Evolutionary conservation across 2,329 filamentous ascomycete species (phyloP).

Genomic region (Stenocarpella maydis): DNA sequence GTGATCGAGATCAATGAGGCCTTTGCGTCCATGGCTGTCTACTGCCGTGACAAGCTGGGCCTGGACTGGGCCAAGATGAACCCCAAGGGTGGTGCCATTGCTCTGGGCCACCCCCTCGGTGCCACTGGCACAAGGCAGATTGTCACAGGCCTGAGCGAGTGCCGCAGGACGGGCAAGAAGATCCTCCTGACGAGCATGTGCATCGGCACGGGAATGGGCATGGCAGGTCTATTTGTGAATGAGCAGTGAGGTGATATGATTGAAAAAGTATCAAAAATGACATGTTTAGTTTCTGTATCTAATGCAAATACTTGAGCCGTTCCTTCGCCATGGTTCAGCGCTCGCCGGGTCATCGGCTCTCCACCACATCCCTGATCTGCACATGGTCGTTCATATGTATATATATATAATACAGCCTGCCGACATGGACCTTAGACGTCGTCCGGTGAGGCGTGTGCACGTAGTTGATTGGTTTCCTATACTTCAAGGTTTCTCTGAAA

Average conservation of each 20-base stretch:
- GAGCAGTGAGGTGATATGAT: conserved; percentile 50
- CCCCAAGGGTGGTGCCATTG: conserved; percentile 81
- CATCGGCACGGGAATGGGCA: conserved; percentile 74
- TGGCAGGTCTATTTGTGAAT: conserved; percentile 73
- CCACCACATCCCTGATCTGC: not conserved
- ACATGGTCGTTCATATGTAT: no score
- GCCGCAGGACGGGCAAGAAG: conserved; percentile 86
- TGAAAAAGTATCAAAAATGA: not conserved
- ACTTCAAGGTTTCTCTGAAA: no score
- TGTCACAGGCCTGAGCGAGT: conserved; percentile 88
- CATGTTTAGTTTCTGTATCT: not conserved
- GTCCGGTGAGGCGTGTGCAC: not conserved
- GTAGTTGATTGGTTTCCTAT: not conserved
- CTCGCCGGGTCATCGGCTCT: not conserved
- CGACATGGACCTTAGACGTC: no score
- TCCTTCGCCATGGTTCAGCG: not conserved
- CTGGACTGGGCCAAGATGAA: conserved; percentile 82
- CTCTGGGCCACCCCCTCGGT: conserved; percentile 83
- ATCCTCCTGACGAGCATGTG: conserved; percentile 93
- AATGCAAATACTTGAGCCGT: not conserved
- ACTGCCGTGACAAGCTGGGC: conserved; percentile 79
- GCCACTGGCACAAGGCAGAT: conserved; percentile 82
- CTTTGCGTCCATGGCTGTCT: conserved; percentile 97
- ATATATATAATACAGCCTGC: not conserved
- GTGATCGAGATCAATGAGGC: conserved; percentile 96